phyloP scores from a whole-genome alignment of 257 asterid species.

The Mentha longifolia region DNA sequence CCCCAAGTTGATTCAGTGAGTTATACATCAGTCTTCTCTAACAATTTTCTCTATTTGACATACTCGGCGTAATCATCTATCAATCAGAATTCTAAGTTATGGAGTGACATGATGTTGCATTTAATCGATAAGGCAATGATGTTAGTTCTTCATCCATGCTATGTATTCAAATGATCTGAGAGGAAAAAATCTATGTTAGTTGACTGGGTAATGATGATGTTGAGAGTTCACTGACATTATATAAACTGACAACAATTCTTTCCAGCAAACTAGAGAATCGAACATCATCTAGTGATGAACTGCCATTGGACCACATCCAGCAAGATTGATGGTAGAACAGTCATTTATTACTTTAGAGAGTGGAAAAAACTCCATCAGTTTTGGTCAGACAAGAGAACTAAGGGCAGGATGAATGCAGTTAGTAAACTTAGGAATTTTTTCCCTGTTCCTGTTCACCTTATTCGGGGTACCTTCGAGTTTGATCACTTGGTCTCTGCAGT shows the following conservation, averaged over 20 bases:
- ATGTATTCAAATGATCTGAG: constrained; percentile 10
- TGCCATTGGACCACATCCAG: constrained; percentile 4
- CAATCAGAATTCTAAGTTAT: background rate
- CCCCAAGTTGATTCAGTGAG: constrained; percentile 95
- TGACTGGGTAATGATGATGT: constrained; percentile 13
- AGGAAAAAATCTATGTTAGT: background rate
- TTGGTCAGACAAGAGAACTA: constrained; percentile 18
- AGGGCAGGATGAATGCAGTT: constrained; percentile 4
- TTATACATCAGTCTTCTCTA: constrained; percentile 27
- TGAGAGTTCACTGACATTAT: constrained; percentile 3
- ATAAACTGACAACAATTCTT: background rate
- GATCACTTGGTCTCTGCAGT: background rate
- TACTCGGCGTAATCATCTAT: background rate
- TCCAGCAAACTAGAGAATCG: background rate
- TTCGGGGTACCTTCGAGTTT: background rate
- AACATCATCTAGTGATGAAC: constrained; percentile 12
- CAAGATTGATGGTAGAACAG: constrained; percentile 14
- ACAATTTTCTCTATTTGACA: background rate
- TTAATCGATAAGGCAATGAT: background rate
- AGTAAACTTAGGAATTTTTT: background rate
- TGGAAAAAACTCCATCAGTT: background rate
- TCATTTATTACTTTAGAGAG: background rate
- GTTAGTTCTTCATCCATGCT: background rate
- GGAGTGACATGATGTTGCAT: constrained; percentile 9
- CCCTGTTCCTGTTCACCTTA: background rate